Base-by-base conservation (phyloP, 441 rosid species). In the Dalechampia spathulata region DNA sequence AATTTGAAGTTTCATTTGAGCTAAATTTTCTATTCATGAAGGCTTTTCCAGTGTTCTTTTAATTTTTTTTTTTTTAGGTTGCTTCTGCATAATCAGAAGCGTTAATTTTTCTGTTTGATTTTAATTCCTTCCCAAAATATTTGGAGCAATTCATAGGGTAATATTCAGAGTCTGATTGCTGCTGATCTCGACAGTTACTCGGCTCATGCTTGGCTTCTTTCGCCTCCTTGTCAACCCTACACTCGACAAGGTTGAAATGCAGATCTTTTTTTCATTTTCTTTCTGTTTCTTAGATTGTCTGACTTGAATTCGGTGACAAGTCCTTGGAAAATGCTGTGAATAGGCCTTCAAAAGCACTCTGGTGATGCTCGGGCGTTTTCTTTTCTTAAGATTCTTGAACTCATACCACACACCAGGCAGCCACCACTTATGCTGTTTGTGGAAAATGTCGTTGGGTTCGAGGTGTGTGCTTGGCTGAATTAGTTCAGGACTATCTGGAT, bases 141-240 rank as follows among this genome's bases (percentile, higher is more conserved):
- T 36, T 58, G 26, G 54, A 28, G 46, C 27, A 64, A 30, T 50
- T 36, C 11, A 5, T 62, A 92, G 96, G 96, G 96, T 11, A 92
- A 92, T 52, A 88, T 89, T 64, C 96, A 92, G 83, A 84, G 74
- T 66, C 82, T 89, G 42, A 81, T 81, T 71, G 90, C 85, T 62
- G 71, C 69, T 49, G 94, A 92, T 37, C 72, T 92, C n/a, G 94
- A 88, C 71, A 76, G 46, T 60, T 84, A 84, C 60, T 61, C 61
- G 27, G 90, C 96, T 5, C 78, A 89, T 36, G 94, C 89, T 2
- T 88, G 98, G 96, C 90, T 92, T 69, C 96, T 92, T 76, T 92
- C 96, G 23, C 98, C 96, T 63, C 98, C 98, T 66, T 92, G 96
- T 69, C 98, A 92, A 66, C 98, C 96, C 49, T 92, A 89, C 70